Evolutionary conservation across 208 protist genomes (phyloP), one percentile per base, ranked within the genome.

Genomic region (Wallacemonas sp.): DNA sequence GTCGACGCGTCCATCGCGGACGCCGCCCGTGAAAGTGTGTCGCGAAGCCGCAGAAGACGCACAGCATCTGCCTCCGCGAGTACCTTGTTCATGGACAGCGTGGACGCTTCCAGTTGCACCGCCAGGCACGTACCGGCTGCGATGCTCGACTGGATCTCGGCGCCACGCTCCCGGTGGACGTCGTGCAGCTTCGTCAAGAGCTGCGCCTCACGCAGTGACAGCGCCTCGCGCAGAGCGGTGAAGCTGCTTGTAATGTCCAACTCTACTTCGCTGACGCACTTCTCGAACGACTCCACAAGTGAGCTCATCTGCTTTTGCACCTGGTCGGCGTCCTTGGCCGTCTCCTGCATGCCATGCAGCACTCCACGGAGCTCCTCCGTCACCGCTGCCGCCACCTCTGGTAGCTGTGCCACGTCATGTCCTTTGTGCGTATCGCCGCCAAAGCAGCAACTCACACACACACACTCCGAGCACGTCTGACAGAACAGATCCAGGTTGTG

Each of bases 361-460:
- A 68, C 54, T 3, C 46, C 37, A 26, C 76, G 62, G 4, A 68
- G 52, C 15, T 63, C 13, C 5, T 50, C 42, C 22, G 75, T 36
- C 8, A 34, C 38, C 1, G 30, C 45, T 1, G 33, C 26, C 0
- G 68, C 68, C 6, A 85, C 66, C 30, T 84, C 73, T 15, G 75
- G 62, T 5, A 89, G 76, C 6, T 79, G 71, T 4, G 68, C 68
- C 29, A 89, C 77, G 0, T 78, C 76, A 62, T 93, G 79, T 13
- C 71, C 77, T 46, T 79, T 83, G 73, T 93, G 87, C 0, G 64
- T 60, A 15, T 26, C n/a, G 1, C 83, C 83, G 26, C 73, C 75
- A 46, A 93, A 91, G 66, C 81, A 90, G 66, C 83, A 93, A 12
- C 62, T 81, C 32, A 93, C 66, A 45, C 87, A 93, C 15, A 85